Percentiles rank a stretch among this genome's conserved stretches.
Evolutionary conservation across 495 filamentous ascomycete genomes (phyloP).

Genomic region (Aspergillus bridgeri): DNA sequence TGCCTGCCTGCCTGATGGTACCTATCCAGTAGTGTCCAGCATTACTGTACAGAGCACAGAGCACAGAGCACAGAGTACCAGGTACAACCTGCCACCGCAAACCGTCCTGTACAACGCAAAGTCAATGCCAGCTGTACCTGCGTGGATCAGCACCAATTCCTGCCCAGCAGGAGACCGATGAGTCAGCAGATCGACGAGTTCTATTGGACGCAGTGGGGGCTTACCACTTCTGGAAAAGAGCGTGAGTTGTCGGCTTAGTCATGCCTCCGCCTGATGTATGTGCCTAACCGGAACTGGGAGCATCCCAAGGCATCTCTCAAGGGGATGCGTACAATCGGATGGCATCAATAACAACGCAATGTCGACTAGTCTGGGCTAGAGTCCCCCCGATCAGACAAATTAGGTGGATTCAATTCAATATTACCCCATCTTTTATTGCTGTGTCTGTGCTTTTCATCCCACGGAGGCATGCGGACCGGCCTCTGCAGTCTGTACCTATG

Average conservation of each 20-base stretch:
- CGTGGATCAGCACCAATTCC: neutral
- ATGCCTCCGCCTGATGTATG: neutral
- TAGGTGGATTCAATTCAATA: neutral
- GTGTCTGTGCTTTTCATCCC: neutral
- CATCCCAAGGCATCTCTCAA: no score
- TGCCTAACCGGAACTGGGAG: neutral
- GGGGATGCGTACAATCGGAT: neutral
- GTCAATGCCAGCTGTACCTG: neutral
- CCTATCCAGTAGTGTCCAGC: no score
- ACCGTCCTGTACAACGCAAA: neutral
- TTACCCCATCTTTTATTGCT: neutral
- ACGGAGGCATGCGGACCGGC: no score
- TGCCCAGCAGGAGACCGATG: no score
- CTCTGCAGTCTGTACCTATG: no score
- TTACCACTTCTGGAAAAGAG: neutral
- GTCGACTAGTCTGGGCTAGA: neutral
- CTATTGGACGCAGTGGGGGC: neutral
- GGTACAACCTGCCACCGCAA: no score
- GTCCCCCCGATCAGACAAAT: neutral
- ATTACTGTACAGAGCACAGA: no score
- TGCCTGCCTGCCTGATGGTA: neutral
- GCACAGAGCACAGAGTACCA: no score
- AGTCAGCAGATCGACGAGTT: neutral
- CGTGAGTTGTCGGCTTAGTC: slow-evolving; percentile 1
- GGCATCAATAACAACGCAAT: neutral